Base-by-base conservation (phyloP, 768 basidiomycete genomes). In the Tylopilus cervinicoccineus region DNA sequence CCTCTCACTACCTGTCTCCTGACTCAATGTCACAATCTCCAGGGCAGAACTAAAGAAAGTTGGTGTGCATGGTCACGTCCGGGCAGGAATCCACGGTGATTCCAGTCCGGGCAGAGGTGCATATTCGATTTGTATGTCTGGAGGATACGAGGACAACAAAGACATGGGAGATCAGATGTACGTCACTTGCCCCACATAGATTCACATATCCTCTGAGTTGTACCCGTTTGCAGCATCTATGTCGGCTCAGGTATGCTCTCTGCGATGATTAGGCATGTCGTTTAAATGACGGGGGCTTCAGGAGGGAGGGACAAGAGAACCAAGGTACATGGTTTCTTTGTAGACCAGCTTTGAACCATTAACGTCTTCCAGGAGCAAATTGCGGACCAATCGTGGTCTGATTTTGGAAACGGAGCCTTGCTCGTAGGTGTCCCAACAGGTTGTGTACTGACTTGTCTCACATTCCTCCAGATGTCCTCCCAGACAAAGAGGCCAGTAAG, bases 121-220 rank as follows among this genome's bases (percentile, higher is more conserved):
- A 12, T 74, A 57, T 48, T 76, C 74, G 12, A 65, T 76, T 24
- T 73, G 73, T 13, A 33, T 75, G 19, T 72, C 74, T 23, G 64
- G 56, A n/a, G 70, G 70, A 11, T 75, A 75, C 40, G 67, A 70
- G 38, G 74, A 76, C 53, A 66, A 75, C 45, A 13, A 43, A 4
- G 74, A 75, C 27, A 0, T 31, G 0, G 74, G 74, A 23, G 64
- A 72, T 0, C 62, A 5, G 6, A 70, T 75, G 74, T 74, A 51
- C 4, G 69, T 52, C 45, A 20, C 29, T 17, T 31, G 23, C n/a
- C 34, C 27, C 8, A 6, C 47, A 24, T 17, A 26, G 31, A 19
- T 12, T 12, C 34, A 31, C 19, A 19, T 23, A 9, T 34, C 24
- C 48, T 19, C 8, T 9, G 9, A 11, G 8, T 57, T 31, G 48